These are phyloP conservation scores for Venturiaceae sp. DNA, from an alignment of 2,329 filamentous ascomycete genomes.

Conservation along the genomic window DNA sequence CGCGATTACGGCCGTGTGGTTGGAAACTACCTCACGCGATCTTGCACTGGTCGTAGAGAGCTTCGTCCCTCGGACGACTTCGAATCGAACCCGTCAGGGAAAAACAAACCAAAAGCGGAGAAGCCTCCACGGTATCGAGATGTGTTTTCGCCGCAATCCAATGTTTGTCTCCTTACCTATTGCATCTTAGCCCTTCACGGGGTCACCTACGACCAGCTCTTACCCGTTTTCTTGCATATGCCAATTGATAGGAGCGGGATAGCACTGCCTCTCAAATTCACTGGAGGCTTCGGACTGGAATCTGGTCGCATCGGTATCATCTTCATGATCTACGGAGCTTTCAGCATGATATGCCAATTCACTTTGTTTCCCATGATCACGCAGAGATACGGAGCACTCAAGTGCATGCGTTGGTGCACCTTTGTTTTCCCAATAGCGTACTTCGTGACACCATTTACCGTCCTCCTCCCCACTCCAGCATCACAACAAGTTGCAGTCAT, in stretches of 20 bases:
- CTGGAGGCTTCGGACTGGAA: slow-evolving; percentile 65
- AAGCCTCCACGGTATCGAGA: slow-evolving; percentile 41
- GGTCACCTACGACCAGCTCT: slow-evolving; percentile 67
- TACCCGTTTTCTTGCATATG: slow-evolving; percentile 65
- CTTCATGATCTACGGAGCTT: slow-evolving; percentile 73
- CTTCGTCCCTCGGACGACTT: slow-evolving; percentile 1
- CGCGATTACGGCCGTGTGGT: slow-evolving; percentile 70
- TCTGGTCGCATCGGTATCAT: slow-evolving; percentile 73
- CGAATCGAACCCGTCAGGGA: not conserved
- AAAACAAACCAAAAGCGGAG: not conserved
- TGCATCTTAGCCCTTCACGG: slow-evolving; percentile 73
- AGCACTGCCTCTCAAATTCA: slow-evolving; percentile 69
- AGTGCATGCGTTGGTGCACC: slow-evolving; percentile 60
- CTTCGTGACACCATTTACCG: slow-evolving; percentile 68
- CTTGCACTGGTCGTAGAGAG: not conserved
- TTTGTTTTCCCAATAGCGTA: slow-evolving; percentile 66
- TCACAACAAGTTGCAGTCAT: slow-evolving; percentile 49
- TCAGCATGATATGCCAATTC: slow-evolving; percentile 80
- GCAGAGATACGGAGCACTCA: slow-evolving; percentile 60
- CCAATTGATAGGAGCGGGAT: slow-evolving; percentile 48
- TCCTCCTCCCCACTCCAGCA: slow-evolving; percentile 43
- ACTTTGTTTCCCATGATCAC: slow-evolving; percentile 72
- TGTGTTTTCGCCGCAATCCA: slow-evolving; percentile 65
- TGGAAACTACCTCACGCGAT: slow-evolving; percentile 31
- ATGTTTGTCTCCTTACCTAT: slow-evolving; percentile 67